Conservation (phyloP, 129 eudicot genomes). For the Chrysanthemum makinoi region DNA sequence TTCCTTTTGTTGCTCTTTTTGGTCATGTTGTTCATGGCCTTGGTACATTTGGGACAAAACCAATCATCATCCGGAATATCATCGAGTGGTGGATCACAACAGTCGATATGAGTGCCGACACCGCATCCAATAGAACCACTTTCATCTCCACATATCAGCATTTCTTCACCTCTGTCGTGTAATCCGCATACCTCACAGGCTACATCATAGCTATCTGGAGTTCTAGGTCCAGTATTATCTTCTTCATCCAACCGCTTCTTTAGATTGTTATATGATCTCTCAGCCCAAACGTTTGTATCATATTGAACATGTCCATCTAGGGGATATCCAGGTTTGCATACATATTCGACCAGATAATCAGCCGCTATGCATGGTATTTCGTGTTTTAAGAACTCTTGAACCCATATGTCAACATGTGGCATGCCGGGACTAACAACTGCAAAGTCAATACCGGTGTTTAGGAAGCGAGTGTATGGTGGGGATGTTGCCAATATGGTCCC, state of each 20-base stretch:
- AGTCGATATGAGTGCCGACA: constrained; percentile 65
- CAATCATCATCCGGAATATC: constrained; percentile 76
- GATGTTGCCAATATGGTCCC: constrained; percentile 94
- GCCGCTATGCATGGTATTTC: constrained; percentile 84
- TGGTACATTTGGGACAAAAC: constrained; percentile 71
- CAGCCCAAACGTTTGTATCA: constrained; percentile 81
- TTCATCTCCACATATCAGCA: constrained; percentile 84
- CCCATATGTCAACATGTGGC: constrained; percentile 88
- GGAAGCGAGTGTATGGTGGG: constrained; percentile 90
- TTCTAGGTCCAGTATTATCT: constrained; percentile 12
- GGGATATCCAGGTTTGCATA: constrained; percentile 89
- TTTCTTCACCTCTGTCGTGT: constrained; percentile 73
- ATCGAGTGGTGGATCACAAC: constrained; percentile 82
- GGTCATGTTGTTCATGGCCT: constrained; percentile 18
- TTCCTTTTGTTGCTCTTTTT: constrained; percentile 36
- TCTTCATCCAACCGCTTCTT: constrained; percentile 38
- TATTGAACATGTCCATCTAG: constrained; percentile 75
- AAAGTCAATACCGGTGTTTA: constrained; percentile 59
- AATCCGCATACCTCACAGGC: constrained; percentile 73
- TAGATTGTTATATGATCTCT: constrained; percentile 55
- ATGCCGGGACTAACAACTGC: constrained; percentile 93
- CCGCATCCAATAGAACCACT: constrained; percentile 73
- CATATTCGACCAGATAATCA: constrained; percentile 89
- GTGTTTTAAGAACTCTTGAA: constrained; percentile 74
- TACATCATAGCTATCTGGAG: constrained; percentile 39